Base-by-base conservation (phyloP, 257 asterid species). In the Rauvolfia tetraphylla region DNA sequence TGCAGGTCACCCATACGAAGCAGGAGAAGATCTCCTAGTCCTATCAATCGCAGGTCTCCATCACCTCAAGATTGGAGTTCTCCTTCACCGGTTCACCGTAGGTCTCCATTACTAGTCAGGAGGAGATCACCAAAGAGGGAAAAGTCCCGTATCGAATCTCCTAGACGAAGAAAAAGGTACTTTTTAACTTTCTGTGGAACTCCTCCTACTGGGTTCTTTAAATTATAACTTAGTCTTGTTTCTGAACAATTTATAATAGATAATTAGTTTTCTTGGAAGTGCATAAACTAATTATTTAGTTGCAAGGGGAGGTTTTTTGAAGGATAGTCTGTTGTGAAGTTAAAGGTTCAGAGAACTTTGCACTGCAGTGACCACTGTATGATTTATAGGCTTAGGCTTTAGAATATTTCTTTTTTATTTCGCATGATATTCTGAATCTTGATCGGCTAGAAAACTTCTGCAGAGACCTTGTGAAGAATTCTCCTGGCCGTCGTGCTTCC, bases 161-260 rank as follows among this genome's bases (percentile, higher is more conserved):
- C 87, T 79, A 83, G 85, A 67, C 91, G 68, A 82, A 90, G 88
- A 73, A 83, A 74, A 82, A 95, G 99, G 99, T 95, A 85, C n/a
- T 33, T 51, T 51, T 4, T 3, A 29, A 13, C 72, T 62, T 78
- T 73, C 72, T 79, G 57, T 44, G 54, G 58, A 29, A 31, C 9
- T 31, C 39, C 75, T 48, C 57, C 62, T 63, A 27, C 7, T 15
- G 9, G 44, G n/a, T 29, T 25, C 38, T 20, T 71, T 76, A 20
- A 27, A 25, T 20, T 29, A 48, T 57, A 27, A 33, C 25, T 56
- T 12, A 22, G 46, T 18, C 38, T 56, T 0, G 54, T 25, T 31
- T 13, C 42, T 77, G 59, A 29, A 42, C 44, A 34, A 5, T 12
- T 51, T 4, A 51, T 22, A 7, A 25, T 39, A 23, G 23, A 31